Base-by-base conservation (phyloP, 345 rosid genomes). In the Eutrema japonicum region DNA sequence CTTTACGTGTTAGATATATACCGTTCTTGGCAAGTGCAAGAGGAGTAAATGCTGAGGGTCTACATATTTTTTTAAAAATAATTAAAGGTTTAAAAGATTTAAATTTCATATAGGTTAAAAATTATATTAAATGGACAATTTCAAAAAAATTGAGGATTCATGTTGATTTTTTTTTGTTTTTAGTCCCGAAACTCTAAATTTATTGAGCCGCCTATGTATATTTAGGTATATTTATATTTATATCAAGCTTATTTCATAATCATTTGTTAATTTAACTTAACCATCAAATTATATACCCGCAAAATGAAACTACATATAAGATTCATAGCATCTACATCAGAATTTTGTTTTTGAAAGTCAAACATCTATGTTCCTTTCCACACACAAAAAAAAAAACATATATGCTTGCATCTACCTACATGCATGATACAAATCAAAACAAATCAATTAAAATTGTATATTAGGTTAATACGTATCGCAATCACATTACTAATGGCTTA, bases 271-370 rank as follows among this genome's bases (percentile, higher is more conserved):
- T n/a, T 41, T 13, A 62, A 52, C 48, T 66, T 38, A 52, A 54
- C 59, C 48, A 37, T 30, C 60, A 51, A 37, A 66, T 66, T 51
- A 66, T 37, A 26, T 49, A 49, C 18, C 9, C 37, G 9, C 11
- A 33, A 33, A 30, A 54, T 4, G 26, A 26, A 49, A 26, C 2
- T 64, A 47, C 42, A 64, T 64, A 33, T 22, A 30, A 29, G 43
- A 27, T 62, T n/a, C 59, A 53, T 62, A 16, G 3, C 41, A 45
- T 64, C 68, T 47, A 30, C 51, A 43, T 38, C 66, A 62, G 37
- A 40, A 43, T 12, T 42, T n/a, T 45, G 37, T 62, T 27, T 9
- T 63, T 50, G 56, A 51, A 27, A 51, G 29, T 22, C 55, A 51
- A 22, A 50, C 33, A 10, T 26, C 32, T 10, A 51, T 51, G 56